phyloP scores from a whole-genome alignment of 2,329 filamentous ascomycete genomes.

The Aspergillus aculeatus region DNA sequence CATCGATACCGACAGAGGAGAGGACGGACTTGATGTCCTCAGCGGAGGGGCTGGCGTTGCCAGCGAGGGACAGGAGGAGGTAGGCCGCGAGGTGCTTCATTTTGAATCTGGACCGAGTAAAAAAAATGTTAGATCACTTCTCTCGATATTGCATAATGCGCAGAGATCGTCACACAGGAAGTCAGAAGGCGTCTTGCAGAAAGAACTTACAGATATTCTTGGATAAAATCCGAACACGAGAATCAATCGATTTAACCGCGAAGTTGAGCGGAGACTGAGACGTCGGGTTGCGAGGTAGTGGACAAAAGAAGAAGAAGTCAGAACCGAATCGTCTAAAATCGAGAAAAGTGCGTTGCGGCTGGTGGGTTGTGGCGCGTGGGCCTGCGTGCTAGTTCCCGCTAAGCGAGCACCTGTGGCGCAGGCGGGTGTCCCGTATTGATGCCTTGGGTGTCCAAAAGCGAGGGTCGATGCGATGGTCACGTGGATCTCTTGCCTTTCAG shows the following conservation, averaged over 20 bases:
- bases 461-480: conserved; percentile 16
- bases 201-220: conserved; percentile 28
- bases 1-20: conserved; percentile 90
- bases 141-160: conserved; percentile 5
- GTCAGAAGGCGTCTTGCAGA: neutral
- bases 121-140: neutral
- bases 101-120: conserved; percentile 52
- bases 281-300: conserved; percentile 71
- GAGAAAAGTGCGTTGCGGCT: conserved; percentile 41
- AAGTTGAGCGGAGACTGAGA: conserved; percentile 97
- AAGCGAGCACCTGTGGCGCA: conserved; percentile 40
- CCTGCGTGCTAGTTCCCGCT: conserved; percentile 17
- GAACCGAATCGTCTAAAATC: conserved; percentile 27
- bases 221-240: conserved; percentile 49
- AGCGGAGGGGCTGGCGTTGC: conserved; percentile 84
- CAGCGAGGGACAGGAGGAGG: conserved; percentile 91
- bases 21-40: conserved; percentile 85
- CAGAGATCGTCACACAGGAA: conserved; percentile 17
- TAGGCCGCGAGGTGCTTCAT: conserved; percentile 99
- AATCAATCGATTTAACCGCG: conserved; percentile 99
- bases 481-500: conserved; percentile 28
- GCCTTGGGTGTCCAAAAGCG: neutral
- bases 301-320: conserved; percentile 30
- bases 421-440: neutral
- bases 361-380: conserved; percentile 33